These are phyloP conservation scores for Aplosporella prunicola DNA, from an alignment of 2,329 filamentous ascomycete genomes.

Conservation along the genomic window DNA sequence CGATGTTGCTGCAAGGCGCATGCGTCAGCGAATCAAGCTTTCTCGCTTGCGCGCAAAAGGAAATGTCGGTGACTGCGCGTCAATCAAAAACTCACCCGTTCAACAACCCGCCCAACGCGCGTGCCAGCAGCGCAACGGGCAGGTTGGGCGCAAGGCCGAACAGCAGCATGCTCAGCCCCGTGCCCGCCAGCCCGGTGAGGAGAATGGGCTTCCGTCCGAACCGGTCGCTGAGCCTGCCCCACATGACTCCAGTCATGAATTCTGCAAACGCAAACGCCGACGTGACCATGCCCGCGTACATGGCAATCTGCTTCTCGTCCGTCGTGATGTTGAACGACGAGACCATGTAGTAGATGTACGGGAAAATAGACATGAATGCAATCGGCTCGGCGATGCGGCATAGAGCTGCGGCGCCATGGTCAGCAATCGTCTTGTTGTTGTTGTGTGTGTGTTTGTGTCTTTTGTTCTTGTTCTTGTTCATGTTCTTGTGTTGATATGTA, in stretches of 20 bases:
- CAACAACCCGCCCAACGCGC: conserved; percentile 79
- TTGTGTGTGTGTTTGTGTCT: too few species aligned
- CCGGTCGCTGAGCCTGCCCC: conserved; percentile 85
- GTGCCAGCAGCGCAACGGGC: conserved; percentile 72
- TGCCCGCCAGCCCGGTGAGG: conserved; percentile 79
- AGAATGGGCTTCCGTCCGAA: conserved; percentile 90
- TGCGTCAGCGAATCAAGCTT: conserved; percentile 16
- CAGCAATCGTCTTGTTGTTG: neutral
- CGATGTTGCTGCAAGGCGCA: conserved; percentile 62
- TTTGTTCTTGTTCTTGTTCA: neutral
- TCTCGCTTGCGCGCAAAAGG: conserved; percentile 4
- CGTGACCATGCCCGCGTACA: conserved; percentile 93
- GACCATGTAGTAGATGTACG: conserved; percentile 97
- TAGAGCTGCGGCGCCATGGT: conserved; percentile 48
- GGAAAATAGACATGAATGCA: conserved; percentile 99
- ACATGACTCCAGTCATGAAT: conserved; percentile 84
- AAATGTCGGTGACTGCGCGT: conserved; percentile 8
- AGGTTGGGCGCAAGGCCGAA: conserved; percentile 86
- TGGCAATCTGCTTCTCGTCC: conserved; percentile 68
- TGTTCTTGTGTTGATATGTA: neutral
- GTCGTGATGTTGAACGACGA: conserved; percentile 79
- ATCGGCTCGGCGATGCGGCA: conserved; percentile 97
- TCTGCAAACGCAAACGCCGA: conserved; percentile 94
- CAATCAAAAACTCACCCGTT: conserved; percentile 71
- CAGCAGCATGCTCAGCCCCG: conserved; percentile 80